Conservation (phyloP, 2,329 filamentous ascomycete species). For the Coniochaeta ligniaria region DNA sequence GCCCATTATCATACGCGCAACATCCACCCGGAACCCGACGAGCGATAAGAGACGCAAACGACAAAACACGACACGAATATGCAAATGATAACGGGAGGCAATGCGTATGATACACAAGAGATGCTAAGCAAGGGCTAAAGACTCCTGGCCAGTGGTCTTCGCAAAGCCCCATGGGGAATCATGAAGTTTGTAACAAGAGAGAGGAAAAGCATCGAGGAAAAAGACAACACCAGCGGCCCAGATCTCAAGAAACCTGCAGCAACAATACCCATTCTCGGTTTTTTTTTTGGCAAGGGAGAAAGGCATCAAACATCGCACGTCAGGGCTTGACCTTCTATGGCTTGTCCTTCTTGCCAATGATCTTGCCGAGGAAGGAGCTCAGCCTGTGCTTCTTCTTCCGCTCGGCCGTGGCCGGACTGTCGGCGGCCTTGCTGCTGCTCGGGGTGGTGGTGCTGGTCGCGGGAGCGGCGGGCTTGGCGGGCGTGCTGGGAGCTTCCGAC, state of each 20-base stretch:
- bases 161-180: slow-evolving; percentile 1
- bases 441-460: slow-evolving; percentile 8
- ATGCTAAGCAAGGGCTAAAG: background rate
- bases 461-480: slow-evolving; percentile 11
- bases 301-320: no score
- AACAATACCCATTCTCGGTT: background rate
- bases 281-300: no score
- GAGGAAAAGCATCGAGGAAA: background rate
- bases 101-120: background rate
- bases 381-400: slow-evolving; percentile 63
- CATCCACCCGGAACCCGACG: background rate
- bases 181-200: background rate
- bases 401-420: slow-evolving; percentile 31
- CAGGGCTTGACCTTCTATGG: background rate
- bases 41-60: background rate
- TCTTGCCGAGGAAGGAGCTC: slow-evolving; percentile 54
- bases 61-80: background rate
- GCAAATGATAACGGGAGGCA: background rate
- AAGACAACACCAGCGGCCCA: background rate
- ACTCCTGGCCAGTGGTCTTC: background rate
- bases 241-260: background rate
- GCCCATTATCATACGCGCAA: background rate
- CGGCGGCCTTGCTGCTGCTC: slow-evolving; percentile 19
- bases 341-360: slow-evolving; percentile 37
- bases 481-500: slow-evolving; percentile 7